Percentiles rank a stretch among this genome's conserved stretches.
These are phyloP conservation scores for Chalciporus piperatus DNA, from an alignment of 768 basidiomycete genomes.

Conservation along the genomic window DNA sequence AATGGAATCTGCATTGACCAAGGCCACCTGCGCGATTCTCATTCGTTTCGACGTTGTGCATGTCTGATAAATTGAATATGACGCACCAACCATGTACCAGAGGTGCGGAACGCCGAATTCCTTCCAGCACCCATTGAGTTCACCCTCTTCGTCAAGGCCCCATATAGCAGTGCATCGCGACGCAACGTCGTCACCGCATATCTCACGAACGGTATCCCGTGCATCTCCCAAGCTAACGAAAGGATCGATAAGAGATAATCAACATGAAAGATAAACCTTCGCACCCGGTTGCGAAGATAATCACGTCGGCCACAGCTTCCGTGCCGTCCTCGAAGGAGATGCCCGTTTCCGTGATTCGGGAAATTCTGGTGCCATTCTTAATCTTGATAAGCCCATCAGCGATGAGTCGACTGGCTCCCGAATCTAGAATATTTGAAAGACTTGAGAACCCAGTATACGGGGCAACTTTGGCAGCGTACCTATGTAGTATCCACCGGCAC, in stretches of 20 bases:
- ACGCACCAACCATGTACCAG: conserved; percentile 2
- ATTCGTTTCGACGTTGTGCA: not conserved
- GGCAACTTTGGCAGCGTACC: conserved; percentile 18
- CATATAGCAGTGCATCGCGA: conserved; percentile 48
- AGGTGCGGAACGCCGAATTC: conserved; percentile 13
- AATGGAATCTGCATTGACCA: conserved; percentile 4
- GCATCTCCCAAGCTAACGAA: conserved; percentile 42
- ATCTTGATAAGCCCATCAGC: conserved; percentile 46
- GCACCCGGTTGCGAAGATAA: conserved; percentile 26
- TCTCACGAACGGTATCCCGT: conserved; percentile 33
- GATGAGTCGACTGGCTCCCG: conserved; percentile 41
- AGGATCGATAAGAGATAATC: not conserved
- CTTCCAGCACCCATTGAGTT: conserved; percentile 41
- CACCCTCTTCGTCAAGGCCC: conserved; percentile 62
- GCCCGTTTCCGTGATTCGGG: conserved; percentile 23
- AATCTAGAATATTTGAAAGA: conserved; percentile 14
- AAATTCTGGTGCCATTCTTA: conserved; percentile 38
- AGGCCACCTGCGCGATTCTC: not conserved
- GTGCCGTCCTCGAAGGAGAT: conserved; percentile 25
- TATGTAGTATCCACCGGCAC: conserved; percentile 38
- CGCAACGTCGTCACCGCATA: conserved; percentile 45
- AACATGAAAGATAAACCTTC: no score
- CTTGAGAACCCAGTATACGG: not conserved
- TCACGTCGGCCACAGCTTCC: conserved; percentile 22
- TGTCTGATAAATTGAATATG: not conserved